A percentile compares a stretch with the other conserved stretches of the same genome.
Evolutionary conservation across 1,139 yeast genomes (phyloP).

Genomic region (Candida glucosophila): DNA sequence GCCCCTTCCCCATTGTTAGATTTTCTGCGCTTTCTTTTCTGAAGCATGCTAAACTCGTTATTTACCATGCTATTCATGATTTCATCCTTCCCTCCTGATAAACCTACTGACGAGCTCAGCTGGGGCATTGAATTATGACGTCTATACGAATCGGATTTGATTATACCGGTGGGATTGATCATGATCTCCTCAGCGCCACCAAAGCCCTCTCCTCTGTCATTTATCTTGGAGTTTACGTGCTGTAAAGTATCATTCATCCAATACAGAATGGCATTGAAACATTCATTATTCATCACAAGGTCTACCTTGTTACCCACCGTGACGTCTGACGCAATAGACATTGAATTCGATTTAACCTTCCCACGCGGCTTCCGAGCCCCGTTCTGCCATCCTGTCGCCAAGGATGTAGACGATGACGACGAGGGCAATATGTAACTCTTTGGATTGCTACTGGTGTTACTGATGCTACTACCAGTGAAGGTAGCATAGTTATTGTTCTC

Average conservation of each 20-base stretch:
- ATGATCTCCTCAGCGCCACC: conserved; percentile 12
- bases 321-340: conserved; percentile 4
- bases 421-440: conserved; percentile 4
- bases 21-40: conserved; percentile 11
- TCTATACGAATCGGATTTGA: conserved; percentile 10
- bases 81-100: not conserved
- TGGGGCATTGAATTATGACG: conserved; percentile 15
- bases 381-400: conserved; percentile 5
- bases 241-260: conserved; percentile 25
- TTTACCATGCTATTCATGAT: not conserved
- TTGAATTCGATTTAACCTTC: conserved; percentile 3
- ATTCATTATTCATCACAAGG: conserved; percentile 33
- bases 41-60: conserved; percentile 1
- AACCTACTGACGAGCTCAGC: conserved; percentile 5
- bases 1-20: conserved; percentile 5
- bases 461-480: conserved; percentile 6
- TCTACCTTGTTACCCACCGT: conserved; percentile 10
- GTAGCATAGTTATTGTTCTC: conserved; percentile 9
- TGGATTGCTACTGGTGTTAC: conserved; percentile 5
- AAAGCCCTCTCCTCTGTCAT: conserved; percentile 6
- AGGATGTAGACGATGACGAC: conserved; percentile 6
- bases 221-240: conserved; percentile 5
- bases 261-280: conserved; percentile 29
- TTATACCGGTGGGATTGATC: conserved; percentile 19
- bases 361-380: conserved; percentile 1